Evolutionary conservation across 106 monocot species (phyloP), one percentile per base, ranked within the genome.

Genomic region (Platanthera zijinensis): DNA sequence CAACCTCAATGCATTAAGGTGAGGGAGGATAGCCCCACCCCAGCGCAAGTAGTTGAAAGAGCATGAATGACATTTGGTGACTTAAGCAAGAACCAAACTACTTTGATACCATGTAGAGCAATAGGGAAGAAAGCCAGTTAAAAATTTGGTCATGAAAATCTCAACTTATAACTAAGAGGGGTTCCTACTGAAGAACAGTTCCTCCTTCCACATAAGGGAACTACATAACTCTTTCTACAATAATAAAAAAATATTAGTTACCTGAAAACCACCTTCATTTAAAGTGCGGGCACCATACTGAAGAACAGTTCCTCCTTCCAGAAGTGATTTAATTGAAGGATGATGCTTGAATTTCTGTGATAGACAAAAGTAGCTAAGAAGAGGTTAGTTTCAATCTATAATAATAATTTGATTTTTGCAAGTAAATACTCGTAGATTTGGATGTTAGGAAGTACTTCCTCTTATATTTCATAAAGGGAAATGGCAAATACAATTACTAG

Each of bases 261-360:
- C 99, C 94, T 99, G 99, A 69, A 94, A 99, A 68, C 99, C 99
- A 77, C 99, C 99, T 88, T 99, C 99, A 81, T 99, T 99, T 74
- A 99, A 72, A 77, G 99, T 85, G 7, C 99, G 99, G 47, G 99
- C 99, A 76, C 99, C 99, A 83, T 99, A 99, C 56, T 94, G 86
- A 57, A 99, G 86, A 79, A 87, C 99, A 57, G 85, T 91, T 81
- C 94, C 99, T 82, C 99, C 94, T 71, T 90, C 88, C 79, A 99
- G 75, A 77, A 99, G 69, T 61, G 79, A 66, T 78, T 79, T 94
- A 62, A 99, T 87, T 32, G 88, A 79, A 68, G 94, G 99, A 78
- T 99, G 99, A 47, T 90, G 84, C 78, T 99, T 99, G 81, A 92
- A 84, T 99, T 94, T 94, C 97, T 99, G 69, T 51, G 66, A 66